Base-by-base conservation (phyloP, 2,329 filamentous ascomycete species). In the Fusarium multiceps region DNA sequence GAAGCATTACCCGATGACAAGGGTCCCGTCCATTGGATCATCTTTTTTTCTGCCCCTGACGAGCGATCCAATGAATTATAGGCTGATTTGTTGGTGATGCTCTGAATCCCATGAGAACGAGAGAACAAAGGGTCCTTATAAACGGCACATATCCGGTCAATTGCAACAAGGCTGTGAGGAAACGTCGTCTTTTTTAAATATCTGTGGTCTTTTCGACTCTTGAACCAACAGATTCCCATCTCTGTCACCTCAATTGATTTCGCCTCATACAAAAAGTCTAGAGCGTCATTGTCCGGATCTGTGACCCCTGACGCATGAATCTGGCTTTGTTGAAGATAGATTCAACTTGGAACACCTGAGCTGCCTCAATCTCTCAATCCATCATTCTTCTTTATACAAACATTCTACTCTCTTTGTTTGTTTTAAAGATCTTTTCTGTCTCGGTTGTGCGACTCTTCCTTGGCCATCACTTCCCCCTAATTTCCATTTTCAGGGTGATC, bases 271-370 rank as follows among this genome's bases (percentile, higher is more conserved):
- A 10, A 42, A 66, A 59, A 61, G 32, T 69, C 69, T 46, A 66
- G 55, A 69, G 64, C 64, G 64, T 69, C 67, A 71, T 66, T 62
- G 37, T 67, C 57, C 62, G 66, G 65, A 71, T 70, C 59, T 63
- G 68, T 60, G 65, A 34, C 45, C 59, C 68, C 65, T 32, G 59
- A 68, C 60, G 42, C 45, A 62, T 25, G 30, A 28, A 46, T n/a
- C 27, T n/a, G 2, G 21, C 18, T 57, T 41, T 23, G 34, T 62
- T 32, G 11, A 34, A 32, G 30, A 46, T 55, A 56, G 21, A 42
- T 23, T 42, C 27, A 28, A 20, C 13, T 20, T 42, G 13, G 23
- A 25, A 27, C 21, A 23, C 27, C 14, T 41, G 18, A 41, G 45
- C 13, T 47, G 9, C 30, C 9, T 34, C 47, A 58, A 59, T 50